Evolutionary conservation across 345 rosid genomes (phyloP), one percentile per base, ranked within the genome.

Genomic region (Euphorbia lathyris): DNA sequence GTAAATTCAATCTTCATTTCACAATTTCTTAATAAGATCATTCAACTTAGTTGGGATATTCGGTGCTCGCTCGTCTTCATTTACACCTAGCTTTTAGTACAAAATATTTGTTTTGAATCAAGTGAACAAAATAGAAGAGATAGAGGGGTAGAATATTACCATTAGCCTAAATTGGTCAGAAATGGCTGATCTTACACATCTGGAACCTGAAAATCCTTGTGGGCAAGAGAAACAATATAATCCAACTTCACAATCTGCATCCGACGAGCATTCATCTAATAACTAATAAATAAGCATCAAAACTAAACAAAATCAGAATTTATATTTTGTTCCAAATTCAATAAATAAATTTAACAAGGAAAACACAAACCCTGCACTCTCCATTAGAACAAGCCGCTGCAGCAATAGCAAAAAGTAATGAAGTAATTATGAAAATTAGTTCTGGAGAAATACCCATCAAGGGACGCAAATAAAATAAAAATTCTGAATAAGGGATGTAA

Each of bases 121-220:
- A n/a, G n/a, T n/a, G n/a, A n/a, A n/a, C n/a, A n/a, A n/a, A n/a
- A n/a, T n/a, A 51, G 5, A 59, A 40, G 36, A 36, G 3, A 43
- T 32, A 58, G 22, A 38, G 11, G 40, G 2, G n/a, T n/a, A n/a
- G n/a, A 38, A 6, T 45, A 58, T 0, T 77, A 87, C 96, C 85
- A 86, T 80, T 55, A 89, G 86, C 82, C 80, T 75, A 84, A 89
- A 89, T 57, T 80, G 92, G 70, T 84, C 69, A 1, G 96, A 79
- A 26, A 79, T 42, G 68, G 80, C 3, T 34, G 90, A 80, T 76
- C 92, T 71, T 2, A 86, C 85, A 66, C 96, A 89, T 76, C 83
- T 83, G 4, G 82, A 75, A 4, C 88, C 90, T 14, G 75, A 71
- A 77, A 83, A 81, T 65, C 83, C 87, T 79, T 58, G 16, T 1